These are phyloP conservation scores for Wickerhamiella pararugosa DNA, from an alignment of 1,139 yeast genomes.

Conservation along the genomic window DNA sequence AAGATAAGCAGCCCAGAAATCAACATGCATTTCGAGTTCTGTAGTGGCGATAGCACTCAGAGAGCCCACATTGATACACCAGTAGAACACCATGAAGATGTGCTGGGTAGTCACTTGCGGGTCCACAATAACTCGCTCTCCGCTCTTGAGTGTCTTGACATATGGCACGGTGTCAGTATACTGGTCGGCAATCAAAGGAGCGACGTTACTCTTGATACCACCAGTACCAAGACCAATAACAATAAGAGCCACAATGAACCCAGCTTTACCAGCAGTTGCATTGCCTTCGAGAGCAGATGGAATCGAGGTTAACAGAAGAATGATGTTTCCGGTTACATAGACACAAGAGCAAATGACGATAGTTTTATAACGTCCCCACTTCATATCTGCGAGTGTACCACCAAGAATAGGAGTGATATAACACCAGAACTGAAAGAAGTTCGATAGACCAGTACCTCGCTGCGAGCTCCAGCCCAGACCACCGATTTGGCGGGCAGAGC, in stretches of 20 bases:
- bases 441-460: slow-evolving; percentile 64
- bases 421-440: slow-evolving; percentile 72
- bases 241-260: slow-evolving; percentile 43
- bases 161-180: slow-evolving; percentile 41
- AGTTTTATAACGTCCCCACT: slow-evolving; percentile 57
- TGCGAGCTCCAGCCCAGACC: slow-evolving; percentile 44
- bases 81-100: slow-evolving; percentile 61
- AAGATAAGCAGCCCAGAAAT: slow-evolving; percentile 65
- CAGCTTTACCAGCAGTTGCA: slow-evolving; percentile 32
- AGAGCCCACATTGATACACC: slow-evolving; percentile 71
- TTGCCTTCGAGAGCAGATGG: slow-evolving; percentile 39
- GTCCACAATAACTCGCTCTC: slow-evolving; percentile 56
- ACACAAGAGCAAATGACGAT: slow-evolving; percentile 45
- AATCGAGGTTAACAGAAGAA: slow-evolving; percentile 57
- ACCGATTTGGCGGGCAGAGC: slow-evolving; percentile 35
- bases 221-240: slow-evolving; percentile 69
- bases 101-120: slow-evolving; percentile 58
- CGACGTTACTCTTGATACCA: slow-evolving; percentile 64
- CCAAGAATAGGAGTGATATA: slow-evolving; percentile 68
- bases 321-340: slow-evolving; percentile 45
- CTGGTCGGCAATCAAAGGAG: slow-evolving; percentile 73
- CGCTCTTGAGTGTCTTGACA: slow-evolving; percentile 42
- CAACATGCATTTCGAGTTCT: slow-evolving; percentile 50
- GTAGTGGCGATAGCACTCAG: slow-evolving; percentile 67
- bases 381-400: slow-evolving; percentile 63